Conservation (phyloP, 306 rosid species). For the Inga laurina region DNA sequence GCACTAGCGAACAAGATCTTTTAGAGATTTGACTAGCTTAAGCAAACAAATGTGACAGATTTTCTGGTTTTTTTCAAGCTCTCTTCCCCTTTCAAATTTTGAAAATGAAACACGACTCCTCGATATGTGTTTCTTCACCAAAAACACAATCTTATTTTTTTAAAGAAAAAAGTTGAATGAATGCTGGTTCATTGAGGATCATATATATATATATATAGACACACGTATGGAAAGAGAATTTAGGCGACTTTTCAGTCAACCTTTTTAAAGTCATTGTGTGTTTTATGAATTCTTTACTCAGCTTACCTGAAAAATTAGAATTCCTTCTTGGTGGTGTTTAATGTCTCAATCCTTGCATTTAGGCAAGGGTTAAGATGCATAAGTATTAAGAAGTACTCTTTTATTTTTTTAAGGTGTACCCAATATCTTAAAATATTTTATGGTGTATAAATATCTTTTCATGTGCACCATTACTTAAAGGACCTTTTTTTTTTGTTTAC, state of each 20-base stretch:
- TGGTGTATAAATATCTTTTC: no score
- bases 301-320: background rate
- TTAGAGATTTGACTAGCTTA: background rate
- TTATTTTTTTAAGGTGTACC: no score
- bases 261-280: background rate
- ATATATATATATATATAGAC: background rate
- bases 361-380: no score
- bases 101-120: background rate
- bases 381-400: no score
- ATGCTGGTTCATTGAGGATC: background rate
- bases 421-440: no score
- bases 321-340: background rate
- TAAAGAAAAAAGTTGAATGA: background rate
- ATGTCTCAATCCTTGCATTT: background rate
- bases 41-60: background rate
- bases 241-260: constrained; percentile 18
- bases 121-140: background rate
- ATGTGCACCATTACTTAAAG: no score
- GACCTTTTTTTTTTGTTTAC: no score
- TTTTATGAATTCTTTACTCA: background rate
- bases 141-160: background rate
- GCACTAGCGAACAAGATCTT: constrained; percentile 35
- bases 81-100: constrained; percentile 12
- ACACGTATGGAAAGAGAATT: background rate
- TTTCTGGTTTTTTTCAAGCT: constrained; percentile 4